phyloP scores from a whole-genome alignment of 2,329 filamentous ascomycete species.

The Phialophora verrucosa region DNA sequence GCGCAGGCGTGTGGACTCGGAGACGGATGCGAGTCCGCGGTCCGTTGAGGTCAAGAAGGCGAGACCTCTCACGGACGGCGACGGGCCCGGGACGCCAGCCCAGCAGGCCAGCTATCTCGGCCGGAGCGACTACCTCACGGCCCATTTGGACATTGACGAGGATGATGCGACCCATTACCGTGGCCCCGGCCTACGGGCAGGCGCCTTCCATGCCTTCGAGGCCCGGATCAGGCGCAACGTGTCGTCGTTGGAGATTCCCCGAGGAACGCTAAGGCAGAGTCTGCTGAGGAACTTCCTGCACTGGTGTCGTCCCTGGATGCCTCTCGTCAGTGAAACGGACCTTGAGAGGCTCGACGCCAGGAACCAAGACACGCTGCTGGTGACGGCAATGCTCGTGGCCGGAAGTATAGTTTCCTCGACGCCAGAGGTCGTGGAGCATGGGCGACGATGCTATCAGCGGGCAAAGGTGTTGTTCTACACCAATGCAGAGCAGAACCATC shows the following conservation, averaged over 20 bases:
- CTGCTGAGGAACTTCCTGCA: conserved; percentile 45
- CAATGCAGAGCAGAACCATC: conserved; percentile 29
- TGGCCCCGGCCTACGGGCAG: conserved; percentile 6
- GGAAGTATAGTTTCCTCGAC: conserved; percentile 35
- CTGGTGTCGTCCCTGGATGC: conserved; percentile 45
- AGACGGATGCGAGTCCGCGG: not conserved
- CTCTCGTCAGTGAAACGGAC: conserved; percentile 44
- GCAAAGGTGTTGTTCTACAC: conserved; percentile 35
- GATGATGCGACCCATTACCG: conserved; percentile 41
- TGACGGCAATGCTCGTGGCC: conserved; percentile 32
- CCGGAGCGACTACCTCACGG: conserved; percentile 43
- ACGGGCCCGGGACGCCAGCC: conserved; percentile 4
- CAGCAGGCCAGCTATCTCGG: conserved; percentile 41
- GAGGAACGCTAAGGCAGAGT: conserved; percentile 41
- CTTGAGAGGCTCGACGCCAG: conserved; percentile 41
- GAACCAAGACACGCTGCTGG: conserved; percentile 24
- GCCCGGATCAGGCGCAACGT: conserved; percentile 42
- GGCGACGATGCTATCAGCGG: conserved; percentile 31
- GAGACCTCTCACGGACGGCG: not conserved
- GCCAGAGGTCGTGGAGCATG: conserved; percentile 22
- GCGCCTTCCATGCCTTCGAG: conserved; percentile 37
- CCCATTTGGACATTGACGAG: conserved; percentile 41
- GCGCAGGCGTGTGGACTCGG: conserved; percentile 4
- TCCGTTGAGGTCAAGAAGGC: not conserved
- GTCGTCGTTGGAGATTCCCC: conserved; percentile 41